Base-by-base conservation (phyloP, 306 rosid genomes). In the Inga oerstediana region DNA sequence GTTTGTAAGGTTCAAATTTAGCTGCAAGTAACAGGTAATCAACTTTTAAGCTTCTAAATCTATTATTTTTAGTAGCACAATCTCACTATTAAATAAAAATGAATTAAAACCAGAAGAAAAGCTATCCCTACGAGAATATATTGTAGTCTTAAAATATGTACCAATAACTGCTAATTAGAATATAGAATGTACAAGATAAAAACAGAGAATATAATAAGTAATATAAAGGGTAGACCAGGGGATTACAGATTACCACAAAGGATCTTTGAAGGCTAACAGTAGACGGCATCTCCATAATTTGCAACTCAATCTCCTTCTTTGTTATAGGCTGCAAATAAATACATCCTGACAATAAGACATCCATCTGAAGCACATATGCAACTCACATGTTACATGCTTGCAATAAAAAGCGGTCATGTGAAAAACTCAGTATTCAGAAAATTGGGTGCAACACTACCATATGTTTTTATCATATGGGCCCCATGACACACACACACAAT, bases 261-360 rank as follows among this genome's bases (percentile, higher is more conserved):
- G 99, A 95, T 84, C 80, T 92, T 89, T 92, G 92, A 86, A 96
- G 89, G 88, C 85, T 88, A 86, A 94, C 84, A 65, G 84, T 80
- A 80, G 96, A 88, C 46, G 99, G 97, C 84, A 89, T 86, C 80
- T 92, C 93, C 78, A 83, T 81, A 81, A 90, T 91, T 54, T 92
- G 97, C 87, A 94, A 80, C 84, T 96, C 99, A 82, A 96, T 84
- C 79, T 92, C 98, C 90, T 88, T 96, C 82, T 83, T 92, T 59
- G 93, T 86, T 82, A 93, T 84, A 13, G 98, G 97, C 99, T 96
- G 90, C 89, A 87, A 72, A 81, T 83, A 74, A 88, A 79, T 41
- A 74, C 81, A 59, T 85, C 86, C 67, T 74, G 54, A 74, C 72
- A 64, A 65, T 83, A 39, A 87, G 83, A 82, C 79, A 80, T 56